Evolutionary conservation across 1,284 basidiomycete species (phyloP).

Genomic region (Cutaneotrichosporon sp.): DNA sequence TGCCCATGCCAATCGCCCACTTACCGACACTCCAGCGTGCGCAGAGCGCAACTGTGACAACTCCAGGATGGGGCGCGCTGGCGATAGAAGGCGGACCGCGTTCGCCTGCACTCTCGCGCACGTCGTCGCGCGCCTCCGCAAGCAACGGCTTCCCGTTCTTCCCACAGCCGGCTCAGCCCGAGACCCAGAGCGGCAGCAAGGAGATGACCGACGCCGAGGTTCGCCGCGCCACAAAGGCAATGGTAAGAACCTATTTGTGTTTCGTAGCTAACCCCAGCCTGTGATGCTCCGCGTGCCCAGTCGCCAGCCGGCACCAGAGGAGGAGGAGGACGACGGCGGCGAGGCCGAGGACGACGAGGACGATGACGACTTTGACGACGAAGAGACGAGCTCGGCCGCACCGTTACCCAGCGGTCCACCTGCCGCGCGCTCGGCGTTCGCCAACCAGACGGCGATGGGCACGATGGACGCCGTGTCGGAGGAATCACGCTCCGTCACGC

Average conservation of each 20-base stretch:
- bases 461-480: background rate
- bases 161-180: slow-evolving; percentile 6
- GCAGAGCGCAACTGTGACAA: background rate
- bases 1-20: slow-evolving; percentile 47
- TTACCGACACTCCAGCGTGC: slow-evolving; percentile 31
- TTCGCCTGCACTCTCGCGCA: slow-evolving; percentile 20
- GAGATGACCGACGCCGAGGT: slow-evolving; percentile 36
- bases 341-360: slow-evolving; percentile 20
- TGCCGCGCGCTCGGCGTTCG: background rate
- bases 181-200: slow-evolving; percentile 17
- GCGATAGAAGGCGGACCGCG: slow-evolving; percentile 34
- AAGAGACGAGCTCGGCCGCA: slow-evolving; percentile 1
- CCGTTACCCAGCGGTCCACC: background rate
- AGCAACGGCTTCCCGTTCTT: slow-evolving; percentile 31
- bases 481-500: background rate
- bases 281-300: slow-evolving; percentile 34
- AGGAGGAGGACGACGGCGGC: slow-evolving; percentile 32
- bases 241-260: slow-evolving; percentile 31
- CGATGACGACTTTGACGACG: slow-evolving; percentile 14
- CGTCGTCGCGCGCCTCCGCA: slow-evolving; percentile 1
- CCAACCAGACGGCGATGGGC: background rate
- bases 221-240: slow-evolving; percentile 37
- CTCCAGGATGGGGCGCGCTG: slow-evolving; percentile 36
- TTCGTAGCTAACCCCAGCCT: slow-evolving; percentile 23
- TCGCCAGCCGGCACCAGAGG: background rate